Evolutionary conservation across 495 filamentous ascomycete species (phyloP), one percentile per base, ranked within the genome.

Genomic region (Penicillium tannophilum): DNA sequence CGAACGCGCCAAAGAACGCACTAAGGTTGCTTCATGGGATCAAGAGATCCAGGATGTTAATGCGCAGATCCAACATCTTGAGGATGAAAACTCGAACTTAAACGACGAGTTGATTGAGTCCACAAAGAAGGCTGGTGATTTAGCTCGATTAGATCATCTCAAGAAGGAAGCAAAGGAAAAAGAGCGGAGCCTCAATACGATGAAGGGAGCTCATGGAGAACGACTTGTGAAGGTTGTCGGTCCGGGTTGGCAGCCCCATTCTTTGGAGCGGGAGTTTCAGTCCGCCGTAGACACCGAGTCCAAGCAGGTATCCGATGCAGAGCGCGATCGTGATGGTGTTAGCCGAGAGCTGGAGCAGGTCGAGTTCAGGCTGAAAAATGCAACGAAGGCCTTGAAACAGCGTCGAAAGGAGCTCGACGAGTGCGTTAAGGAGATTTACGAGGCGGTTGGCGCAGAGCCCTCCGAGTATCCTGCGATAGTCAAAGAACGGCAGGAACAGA

Each of bases 101-200:
- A 88, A 87, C 31, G 73, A 79, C 4, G 92, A 98, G 63, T 82
- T 97, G 23, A 79, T 91, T 35, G 86, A 93, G 60, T 90, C 86
- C 58, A 94, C 90, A 0, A 83, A 86, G 56, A 84, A 90, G 60
- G 91, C 90, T 31, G 81, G 85, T 3, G 90, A 92, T 47, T 78
- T 91, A 33, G 95, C 93, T 39, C 84, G 86, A 53, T 76, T 98
- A 7, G 89, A 92, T 48, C 82, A 90, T 62, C 77, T 90, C 14
- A 89, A 88, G 62, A 90, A 91, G 56, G 86, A 95, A 60, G 67
- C 89, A 19, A 86, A 86, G 53, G 88, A 90, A 44, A 80, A 86
- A 23, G 80, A 87, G 67, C 83, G 82, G 20, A 87, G 88, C 41
- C 73, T 97, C 3, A 81, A 90, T 16, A 93, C 90, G 1, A 84